Percentiles rank a stretch among this genome's conserved stretches.
phyloP scores from a whole-genome alignment of 805 yeast genomes.

The Torulaspora delbrueckii region DNA sequence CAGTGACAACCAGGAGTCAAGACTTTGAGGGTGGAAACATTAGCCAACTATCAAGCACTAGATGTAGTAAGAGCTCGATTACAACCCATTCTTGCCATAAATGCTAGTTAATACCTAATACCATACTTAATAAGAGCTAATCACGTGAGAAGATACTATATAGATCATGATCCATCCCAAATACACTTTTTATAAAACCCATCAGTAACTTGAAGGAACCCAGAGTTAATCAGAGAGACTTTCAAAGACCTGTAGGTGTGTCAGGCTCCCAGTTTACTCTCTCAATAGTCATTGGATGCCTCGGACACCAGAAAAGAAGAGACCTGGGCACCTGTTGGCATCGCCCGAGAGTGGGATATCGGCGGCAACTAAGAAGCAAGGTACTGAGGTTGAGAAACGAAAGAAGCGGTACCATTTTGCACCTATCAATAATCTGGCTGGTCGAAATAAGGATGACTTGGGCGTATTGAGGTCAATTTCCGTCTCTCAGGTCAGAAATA shows the following conservation, averaged over 20 bases:
- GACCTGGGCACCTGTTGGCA: constrained; percentile 17
- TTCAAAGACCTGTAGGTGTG: not conserved
- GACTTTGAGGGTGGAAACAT: too few species aligned
- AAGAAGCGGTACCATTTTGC: constrained; percentile 28
- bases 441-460: constrained; percentile 7
- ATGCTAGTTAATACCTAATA: not conserved
- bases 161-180: not conserved
- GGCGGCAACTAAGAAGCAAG: constrained; percentile 16
- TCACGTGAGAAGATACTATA: not conserved
- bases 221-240: not conserved
- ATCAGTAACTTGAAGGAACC: too few species aligned
- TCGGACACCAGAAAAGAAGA: constrained; percentile 21
- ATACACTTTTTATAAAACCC: not conserved
- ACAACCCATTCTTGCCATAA: not conserved
- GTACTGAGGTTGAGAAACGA: constrained; percentile 9
- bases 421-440: constrained; percentile 24
- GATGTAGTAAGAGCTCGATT: not conserved
- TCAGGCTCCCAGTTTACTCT: not conserved
- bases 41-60: too few species aligned
- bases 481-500: constrained; percentile 31
- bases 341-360: constrained; percentile 21
- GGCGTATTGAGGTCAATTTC: constrained; percentile 28
- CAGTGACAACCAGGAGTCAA: too few species aligned
- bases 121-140: not conserved
- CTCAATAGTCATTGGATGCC: constrained; percentile 14